Conservation (phyloP, 371 early-diverging fungal species). For the Mucor circinelloides region DNA sequence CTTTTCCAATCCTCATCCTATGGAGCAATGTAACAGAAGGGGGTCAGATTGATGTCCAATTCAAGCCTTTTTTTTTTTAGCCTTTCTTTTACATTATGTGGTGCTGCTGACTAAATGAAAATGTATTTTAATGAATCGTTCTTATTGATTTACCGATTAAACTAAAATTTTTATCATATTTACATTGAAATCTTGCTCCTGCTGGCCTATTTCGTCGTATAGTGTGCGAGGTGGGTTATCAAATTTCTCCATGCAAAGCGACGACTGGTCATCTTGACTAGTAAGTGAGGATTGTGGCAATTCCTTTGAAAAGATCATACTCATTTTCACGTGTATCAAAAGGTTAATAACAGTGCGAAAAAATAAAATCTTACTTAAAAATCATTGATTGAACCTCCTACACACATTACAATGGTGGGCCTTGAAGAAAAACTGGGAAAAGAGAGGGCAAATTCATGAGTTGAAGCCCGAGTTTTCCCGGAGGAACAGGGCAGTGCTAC, state of each 20-base stretch:
- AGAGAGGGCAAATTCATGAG: neutral
- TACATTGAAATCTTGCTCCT: conserved; percentile 13
- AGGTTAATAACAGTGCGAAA: neutral
- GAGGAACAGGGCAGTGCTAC: neutral
- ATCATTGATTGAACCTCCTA: neutral
- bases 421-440: conserved; percentile 7
- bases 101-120: conserved; percentile 15
- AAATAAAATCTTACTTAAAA: neutral
- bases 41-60: neutral
- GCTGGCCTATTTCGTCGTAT: conserved; percentile 26
- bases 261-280: conserved; percentile 17
- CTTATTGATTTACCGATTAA: conserved; percentile 9
- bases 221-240: conserved; percentile 23
- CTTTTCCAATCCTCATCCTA: conserved; percentile 21
- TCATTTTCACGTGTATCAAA: conserved; percentile 11
- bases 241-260: conserved; percentile 23
- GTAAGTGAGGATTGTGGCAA: conserved; percentile 26
- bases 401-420: neutral
- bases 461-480: conserved; percentile 31
- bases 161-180: neutral
- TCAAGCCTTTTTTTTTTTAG: neutral
- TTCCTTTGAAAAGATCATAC: conserved; percentile 11
- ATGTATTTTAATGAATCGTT: conserved; percentile 3
- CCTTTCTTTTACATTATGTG: neutral
- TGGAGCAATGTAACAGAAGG: neutral